Conservation (phyloP, 352 stramenopile species). For the Plasmopara halstedii region DNA sequence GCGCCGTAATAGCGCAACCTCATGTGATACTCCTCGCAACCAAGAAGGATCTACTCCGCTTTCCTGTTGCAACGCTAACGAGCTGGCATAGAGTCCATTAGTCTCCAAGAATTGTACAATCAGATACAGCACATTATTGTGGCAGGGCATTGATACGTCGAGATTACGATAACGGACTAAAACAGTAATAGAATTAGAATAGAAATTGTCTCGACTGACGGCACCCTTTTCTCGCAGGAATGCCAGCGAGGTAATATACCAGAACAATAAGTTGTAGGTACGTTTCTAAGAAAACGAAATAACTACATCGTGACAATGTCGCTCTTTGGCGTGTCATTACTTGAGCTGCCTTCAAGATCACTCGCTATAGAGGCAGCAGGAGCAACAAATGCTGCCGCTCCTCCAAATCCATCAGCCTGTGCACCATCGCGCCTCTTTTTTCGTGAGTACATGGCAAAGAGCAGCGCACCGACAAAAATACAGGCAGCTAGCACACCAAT, state of each 20-base stretch:
- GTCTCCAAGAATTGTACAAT: slow-evolving; percentile 39
- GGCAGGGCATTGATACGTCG: slow-evolving; percentile 2
- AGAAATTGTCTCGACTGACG: background rate
- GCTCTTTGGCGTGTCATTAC: slow-evolving; percentile 57
- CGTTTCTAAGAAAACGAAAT: slow-evolving; percentile 9
- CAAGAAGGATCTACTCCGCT: slow-evolving; percentile 46
- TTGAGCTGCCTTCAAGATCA: slow-evolving; percentile 14
- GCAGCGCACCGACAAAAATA: slow-evolving; percentile 54
- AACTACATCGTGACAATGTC: slow-evolving; percentile 77
- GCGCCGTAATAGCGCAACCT: slow-evolving; percentile 42
- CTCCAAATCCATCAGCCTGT: slow-evolving; percentile 38
- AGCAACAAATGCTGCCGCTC: slow-evolving; percentile 27
- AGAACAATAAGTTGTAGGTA: slow-evolving; percentile 29
- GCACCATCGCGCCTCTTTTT: slow-evolving; percentile 60
- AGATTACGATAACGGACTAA: background rate
- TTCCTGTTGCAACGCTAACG: slow-evolving; percentile 43
- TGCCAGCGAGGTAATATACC: slow-evolving; percentile 3
- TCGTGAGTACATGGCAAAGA: slow-evolving; percentile 67
- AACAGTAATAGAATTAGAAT: background rate
- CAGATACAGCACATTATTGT: slow-evolving; percentile 42
- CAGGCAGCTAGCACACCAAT: slow-evolving; percentile 51
- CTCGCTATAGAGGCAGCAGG: slow-evolving; percentile 12
- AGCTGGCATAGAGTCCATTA: slow-evolving; percentile 28
- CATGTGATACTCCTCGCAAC: slow-evolving; percentile 40
- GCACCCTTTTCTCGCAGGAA: background rate